A percentile compares a stretch with the other conserved stretches of the same genome.
Evolutionary conservation across 768 basidiomycete species (phyloP).

Genomic region (Rhodotorula babjevae): DNA sequence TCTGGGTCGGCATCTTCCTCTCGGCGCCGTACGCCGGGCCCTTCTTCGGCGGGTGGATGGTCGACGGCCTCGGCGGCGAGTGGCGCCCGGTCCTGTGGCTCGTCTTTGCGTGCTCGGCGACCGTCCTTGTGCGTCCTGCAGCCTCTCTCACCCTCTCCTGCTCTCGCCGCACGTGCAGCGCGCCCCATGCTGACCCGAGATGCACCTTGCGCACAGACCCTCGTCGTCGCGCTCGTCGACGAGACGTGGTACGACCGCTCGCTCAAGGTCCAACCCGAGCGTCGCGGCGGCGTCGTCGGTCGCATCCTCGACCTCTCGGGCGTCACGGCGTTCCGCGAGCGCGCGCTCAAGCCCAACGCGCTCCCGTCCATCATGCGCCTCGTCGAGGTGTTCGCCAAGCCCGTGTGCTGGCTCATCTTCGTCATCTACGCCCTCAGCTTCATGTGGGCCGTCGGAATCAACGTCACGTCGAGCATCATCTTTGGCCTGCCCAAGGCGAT

Average conservation of each 20-base stretch:
- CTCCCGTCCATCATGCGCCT: constrained; percentile 23
- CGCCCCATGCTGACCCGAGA: too few species aligned
- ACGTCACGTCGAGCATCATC: constrained; percentile 34
- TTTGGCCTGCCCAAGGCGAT: constrained; percentile 6
- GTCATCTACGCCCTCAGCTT: constrained; percentile 34
- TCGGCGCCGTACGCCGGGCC: constrained; percentile 14
- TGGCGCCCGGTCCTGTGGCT: constrained; percentile 38
- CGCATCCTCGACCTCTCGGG: constrained; percentile 33
- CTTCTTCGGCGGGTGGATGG: constrained; percentile 26
- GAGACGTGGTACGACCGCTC: constrained; percentile 39
- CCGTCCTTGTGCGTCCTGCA: constrained; percentile 11
- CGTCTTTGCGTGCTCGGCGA: constrained; percentile 31
- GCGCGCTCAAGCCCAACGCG: constrained; percentile 28
- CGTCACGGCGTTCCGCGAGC: constrained; percentile 32
- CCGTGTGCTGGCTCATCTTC: constrained; percentile 15
- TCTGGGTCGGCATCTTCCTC: constrained; percentile 35
- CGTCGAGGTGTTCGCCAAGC: constrained; percentile 35
- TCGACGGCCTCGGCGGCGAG: constrained; percentile 16
- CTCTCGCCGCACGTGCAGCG: too few species aligned
- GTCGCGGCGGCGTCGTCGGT: constrained; percentile 13
- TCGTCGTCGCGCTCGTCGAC: constrained; percentile 23
- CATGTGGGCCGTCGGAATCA: constrained; percentile 37
- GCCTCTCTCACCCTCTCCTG: too few species aligned
- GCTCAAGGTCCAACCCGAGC: constrained; percentile 19
- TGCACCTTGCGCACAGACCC: neutral